phyloP scores from a whole-genome alignment of 2,329 filamentous ascomycete genomes.

The Cladosporium sp. region DNA sequence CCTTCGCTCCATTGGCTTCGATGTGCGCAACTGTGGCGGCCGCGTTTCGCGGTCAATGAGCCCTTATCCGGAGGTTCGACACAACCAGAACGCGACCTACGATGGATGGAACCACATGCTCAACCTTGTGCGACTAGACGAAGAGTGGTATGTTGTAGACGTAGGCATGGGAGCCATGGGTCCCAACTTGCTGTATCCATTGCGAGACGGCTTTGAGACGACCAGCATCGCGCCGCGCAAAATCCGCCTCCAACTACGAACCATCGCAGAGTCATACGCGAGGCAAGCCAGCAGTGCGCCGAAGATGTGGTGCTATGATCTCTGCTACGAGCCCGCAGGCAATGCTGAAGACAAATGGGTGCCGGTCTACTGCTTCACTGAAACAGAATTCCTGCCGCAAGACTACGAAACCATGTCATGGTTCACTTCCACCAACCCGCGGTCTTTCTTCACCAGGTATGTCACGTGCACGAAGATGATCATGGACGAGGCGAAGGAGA shows the following conservation, averaged over 20 bases:
- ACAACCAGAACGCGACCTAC: conserved; percentile 21
- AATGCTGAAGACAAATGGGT: conserved; percentile 46
- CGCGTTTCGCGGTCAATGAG: conserved; percentile 33
- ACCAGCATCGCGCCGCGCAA: conserved; percentile 16
- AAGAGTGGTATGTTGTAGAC: conserved; percentile 33
- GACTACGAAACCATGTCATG: conserved; percentile 62
- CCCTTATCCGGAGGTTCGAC: conserved; percentile 17
- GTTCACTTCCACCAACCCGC: conserved; percentile 47
- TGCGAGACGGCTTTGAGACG: conserved; percentile 27
- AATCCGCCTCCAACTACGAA: conserved; percentile 23
- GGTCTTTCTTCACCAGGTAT: conserved; percentile 52
- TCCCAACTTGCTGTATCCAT: conserved; percentile 35
- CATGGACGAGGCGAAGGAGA: conserved; percentile 35
- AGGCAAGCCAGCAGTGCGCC: conserved; percentile 25
- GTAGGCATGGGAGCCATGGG: conserved; percentile 39
- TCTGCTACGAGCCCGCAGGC: conserved; percentile 18
- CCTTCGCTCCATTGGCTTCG: conserved; percentile 50
- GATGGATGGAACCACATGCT: conserved; percentile 41
- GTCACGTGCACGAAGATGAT: conserved; percentile 55
- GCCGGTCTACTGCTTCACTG: conserved; percentile 61
- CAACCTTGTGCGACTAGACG: conserved; percentile 37
- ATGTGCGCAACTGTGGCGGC: conserved; percentile 37
- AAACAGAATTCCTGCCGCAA: conserved; percentile 57
- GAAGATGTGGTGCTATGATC: conserved; percentile 43
- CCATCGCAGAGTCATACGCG: conserved; percentile 21